phyloP scores from a whole-genome alignment of 208 protist genomes.

The Lotmaria passim region DNA sequence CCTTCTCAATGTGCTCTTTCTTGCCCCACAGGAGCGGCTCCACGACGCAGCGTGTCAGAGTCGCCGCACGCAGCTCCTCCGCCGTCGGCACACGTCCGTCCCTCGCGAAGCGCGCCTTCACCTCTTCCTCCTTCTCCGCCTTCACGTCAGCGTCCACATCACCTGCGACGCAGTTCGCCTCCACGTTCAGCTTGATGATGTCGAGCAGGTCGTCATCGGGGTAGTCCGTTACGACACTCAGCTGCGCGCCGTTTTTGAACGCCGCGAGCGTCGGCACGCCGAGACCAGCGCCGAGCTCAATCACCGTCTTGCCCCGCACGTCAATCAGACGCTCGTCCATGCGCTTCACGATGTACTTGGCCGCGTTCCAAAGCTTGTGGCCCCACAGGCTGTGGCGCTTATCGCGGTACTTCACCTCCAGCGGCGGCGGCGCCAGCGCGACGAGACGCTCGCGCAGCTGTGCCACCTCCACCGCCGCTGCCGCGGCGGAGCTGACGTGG shows the following conservation, averaged over 20 bases:
- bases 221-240: conserved; percentile 86
- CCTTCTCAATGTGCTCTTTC: conserved; percentile 65
- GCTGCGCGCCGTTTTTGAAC: conserved; percentile 69
- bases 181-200: conserved; percentile 77
- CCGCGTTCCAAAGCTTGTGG: conserved; percentile 88
- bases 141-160: conserved; percentile 52
- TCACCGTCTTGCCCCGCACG: conserved; percentile 68
- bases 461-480: conserved; percentile 4
- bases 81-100: conserved; percentile 8
- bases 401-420: conserved; percentile 71
- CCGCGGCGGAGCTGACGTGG: conserved; percentile 6
- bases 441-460: conserved; percentile 27
- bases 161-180: conserved; percentile 61
- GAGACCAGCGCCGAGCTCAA: conserved; percentile 89
- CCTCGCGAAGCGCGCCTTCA: conserved; percentile 9
- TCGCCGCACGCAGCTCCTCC: conserved; percentile 16
- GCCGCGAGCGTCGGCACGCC: conserved; percentile 79
- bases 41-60: conserved; percentile 45
- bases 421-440: conserved; percentile 25
- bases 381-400: conserved; percentile 91
- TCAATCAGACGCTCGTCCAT: conserved; percentile 81
- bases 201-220: conserved; percentile 77
- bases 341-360: conserved; percentile 88
- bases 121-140: conserved; percentile 18
- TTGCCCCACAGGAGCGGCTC: conserved; percentile 89